Evolutionary conservation across 2,329 filamentous ascomycete genomes (phyloP).

Genomic region (Geosmithia flava): DNA sequence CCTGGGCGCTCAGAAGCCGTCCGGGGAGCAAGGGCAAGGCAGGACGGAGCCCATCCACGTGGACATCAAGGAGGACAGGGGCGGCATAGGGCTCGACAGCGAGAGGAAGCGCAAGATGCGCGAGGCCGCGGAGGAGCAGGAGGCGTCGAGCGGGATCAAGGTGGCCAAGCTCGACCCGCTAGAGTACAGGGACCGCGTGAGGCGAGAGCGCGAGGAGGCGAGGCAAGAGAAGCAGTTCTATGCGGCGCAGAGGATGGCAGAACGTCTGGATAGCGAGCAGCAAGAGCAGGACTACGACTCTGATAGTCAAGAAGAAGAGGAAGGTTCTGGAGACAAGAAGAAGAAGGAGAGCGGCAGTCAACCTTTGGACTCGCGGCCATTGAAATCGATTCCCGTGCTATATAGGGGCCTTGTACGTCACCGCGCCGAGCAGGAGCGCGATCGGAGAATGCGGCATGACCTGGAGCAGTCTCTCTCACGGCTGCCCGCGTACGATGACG

Average conservation of each 20-base stretch:
- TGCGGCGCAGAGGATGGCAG: conserved; percentile 73
- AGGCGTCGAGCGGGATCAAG: conserved; percentile 36
- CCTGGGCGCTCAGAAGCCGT: conserved; percentile 37
- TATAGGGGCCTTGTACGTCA: conserved; percentile 65
- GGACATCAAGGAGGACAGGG: conserved; percentile 64
- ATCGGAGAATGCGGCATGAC: conserved; percentile 51
- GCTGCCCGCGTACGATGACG: conserved; percentile 43
- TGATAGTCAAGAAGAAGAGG: conserved; percentile 2
- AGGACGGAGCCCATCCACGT: conserved; percentile 62
- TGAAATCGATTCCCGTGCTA: conserved; percentile 61
- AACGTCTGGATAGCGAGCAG: conserved; percentile 56
- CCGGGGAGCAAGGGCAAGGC: neutral
- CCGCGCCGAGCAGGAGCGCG: conserved; percentile 57
- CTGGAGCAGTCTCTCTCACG: conserved; percentile 51
- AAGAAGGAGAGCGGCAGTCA: conserved; percentile 14
- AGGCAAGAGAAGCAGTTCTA: conserved; percentile 57
- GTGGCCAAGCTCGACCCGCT: conserved; percentile 49
- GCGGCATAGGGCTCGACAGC: conserved; percentile 72
- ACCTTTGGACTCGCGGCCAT: conserved; percentile 30
- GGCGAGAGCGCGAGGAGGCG: conserved; percentile 56
- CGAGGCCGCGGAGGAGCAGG: conserved; percentile 43
- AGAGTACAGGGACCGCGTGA: conserved; percentile 62
- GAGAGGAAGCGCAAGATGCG: conserved; percentile 69
- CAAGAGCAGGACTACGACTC: neutral
- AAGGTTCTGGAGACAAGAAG: conserved; percentile 5